Percentiles rank a stretch among this genome's conserved stretches.
Conservation (phyloP, 345 rosid genomes). For the Euclidium syriacum region DNA sequence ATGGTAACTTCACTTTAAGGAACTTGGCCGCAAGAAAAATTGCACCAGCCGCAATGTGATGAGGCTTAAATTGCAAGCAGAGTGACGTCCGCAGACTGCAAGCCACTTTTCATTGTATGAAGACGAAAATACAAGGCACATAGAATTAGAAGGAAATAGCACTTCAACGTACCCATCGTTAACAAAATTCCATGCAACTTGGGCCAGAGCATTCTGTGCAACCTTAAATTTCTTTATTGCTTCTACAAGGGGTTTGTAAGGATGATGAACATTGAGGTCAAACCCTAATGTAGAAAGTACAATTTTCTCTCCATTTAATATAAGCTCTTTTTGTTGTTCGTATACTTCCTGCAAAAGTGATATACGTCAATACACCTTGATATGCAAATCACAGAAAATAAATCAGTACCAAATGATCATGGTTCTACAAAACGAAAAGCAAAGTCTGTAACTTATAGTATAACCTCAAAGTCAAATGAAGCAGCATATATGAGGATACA, state of each 20-base stretch:
- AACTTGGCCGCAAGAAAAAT: slow-evolving; percentile 88
- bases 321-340: no score
- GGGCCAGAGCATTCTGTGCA: slow-evolving; percentile 80
- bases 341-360: slow-evolving; percentile 61
- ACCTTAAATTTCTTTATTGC: slow-evolving; percentile 81
- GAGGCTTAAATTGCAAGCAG: slow-evolving; percentile 92
- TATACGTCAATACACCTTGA: background rate
- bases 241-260: slow-evolving; percentile 81
- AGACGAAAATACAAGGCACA: slow-evolving; percentile 35
- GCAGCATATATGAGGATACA: background rate
- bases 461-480: background rate
- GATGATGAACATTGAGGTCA: slow-evolving; percentile 75
- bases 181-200: slow-evolving; percentile 91
- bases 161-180: slow-evolving; percentile 69
- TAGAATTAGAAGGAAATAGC: slow-evolving; percentile 6
- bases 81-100: no score
- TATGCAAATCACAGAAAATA: background rate
- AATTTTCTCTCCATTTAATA: slow-evolving; percentile 69
- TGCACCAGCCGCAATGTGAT: slow-evolving; percentile 91
- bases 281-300: slow-evolving; percentile 74
- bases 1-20: slow-evolving; percentile 85
- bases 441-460: background rate
- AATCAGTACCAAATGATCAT: background rate
- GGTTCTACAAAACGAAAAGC: background rate
- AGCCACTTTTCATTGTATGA: slow-evolving; percentile 41